These are phyloP conservation scores for Pistacia integerrima DNA, from an alignment of 345 rosid genomes.

Conservation along the genomic window DNA sequence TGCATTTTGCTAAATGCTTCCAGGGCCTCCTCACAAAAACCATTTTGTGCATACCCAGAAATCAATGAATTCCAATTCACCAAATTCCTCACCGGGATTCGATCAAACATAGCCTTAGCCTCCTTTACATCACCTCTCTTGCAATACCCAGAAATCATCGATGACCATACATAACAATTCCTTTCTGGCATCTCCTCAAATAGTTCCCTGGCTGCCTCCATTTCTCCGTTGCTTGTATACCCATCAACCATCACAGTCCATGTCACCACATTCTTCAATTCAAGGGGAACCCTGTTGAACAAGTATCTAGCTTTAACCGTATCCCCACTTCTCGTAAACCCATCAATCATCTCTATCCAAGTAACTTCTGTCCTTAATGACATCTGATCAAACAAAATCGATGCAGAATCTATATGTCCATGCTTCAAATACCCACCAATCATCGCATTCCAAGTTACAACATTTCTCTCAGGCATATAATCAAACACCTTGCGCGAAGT, in stretches of 20 bases:
- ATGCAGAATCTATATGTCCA: slow-evolving; percentile 45
- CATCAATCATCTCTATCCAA: slow-evolving; percentile 77
- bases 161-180: slow-evolving; percentile 72
- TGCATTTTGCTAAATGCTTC: slow-evolving; percentile 55
- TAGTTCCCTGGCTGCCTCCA: slow-evolving; percentile 53
- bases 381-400: slow-evolving; percentile 49
- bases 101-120: slow-evolving; percentile 53
- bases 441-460: slow-evolving; percentile 75
- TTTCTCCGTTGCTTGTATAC: slow-evolving; percentile 51
- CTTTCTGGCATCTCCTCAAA: slow-evolving; percentile 69
- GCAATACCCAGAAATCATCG: slow-evolving; percentile 79
- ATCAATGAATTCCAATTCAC: slow-evolving; percentile 78
- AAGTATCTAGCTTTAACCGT: slow-evolving; percentile 49
- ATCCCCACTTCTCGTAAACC: slow-evolving; percentile 59
- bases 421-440: slow-evolving; percentile 57
- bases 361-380: slow-evolving; percentile 45
- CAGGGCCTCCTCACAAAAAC: slow-evolving; percentile 55
- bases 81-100: slow-evolving; percentile 47
- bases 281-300: slow-evolving; percentile 57
- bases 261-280: slow-evolving; percentile 58
- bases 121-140: slow-evolving; percentile 53
- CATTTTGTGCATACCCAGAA: slow-evolving; percentile 68
- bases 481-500: slow-evolving; percentile 65
- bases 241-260: slow-evolving; percentile 83
- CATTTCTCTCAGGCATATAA: slow-evolving; percentile 62